Percentiles rank a stretch among this genome's conserved stretches.
phyloP scores from a whole-genome alignment of 2,329 filamentous ascomycete species.

The Calonectria leucothoes region DNA sequence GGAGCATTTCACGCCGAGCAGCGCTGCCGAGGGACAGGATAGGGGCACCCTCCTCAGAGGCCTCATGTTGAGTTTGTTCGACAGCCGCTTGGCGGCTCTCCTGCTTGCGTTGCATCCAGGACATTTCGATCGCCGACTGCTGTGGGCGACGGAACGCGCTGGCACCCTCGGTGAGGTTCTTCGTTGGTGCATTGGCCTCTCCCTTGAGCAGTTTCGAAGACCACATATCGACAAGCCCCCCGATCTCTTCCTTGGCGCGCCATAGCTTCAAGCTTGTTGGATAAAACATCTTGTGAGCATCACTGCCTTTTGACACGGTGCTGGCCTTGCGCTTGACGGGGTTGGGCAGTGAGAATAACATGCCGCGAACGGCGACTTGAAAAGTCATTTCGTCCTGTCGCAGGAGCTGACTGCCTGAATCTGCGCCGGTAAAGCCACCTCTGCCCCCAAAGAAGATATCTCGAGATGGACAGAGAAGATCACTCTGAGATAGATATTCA shows the following conservation, averaged over 20 bases:
- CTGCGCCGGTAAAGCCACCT: conserved; percentile 63
- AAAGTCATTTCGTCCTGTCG: conserved; percentile 96
- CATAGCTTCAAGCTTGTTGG: conserved; percentile 87
- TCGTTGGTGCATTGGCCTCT: conserved; percentile 53
- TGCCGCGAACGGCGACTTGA: conserved; percentile 86
- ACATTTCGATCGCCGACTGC: conserved; percentile 38
- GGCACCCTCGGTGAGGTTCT: conserved; percentile 58
- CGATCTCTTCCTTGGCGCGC: conserved; percentile 85
- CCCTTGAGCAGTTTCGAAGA: conserved; percentile 70
- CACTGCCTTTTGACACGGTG: conserved; percentile 58
- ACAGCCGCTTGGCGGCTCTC: conserved; percentile 33
- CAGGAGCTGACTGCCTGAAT: conserved; percentile 77
- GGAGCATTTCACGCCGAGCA: conserved; percentile 78
- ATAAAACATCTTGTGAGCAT: conserved; percentile 92
- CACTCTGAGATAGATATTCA: conserved; percentile 86
- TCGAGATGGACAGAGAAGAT: conserved; percentile 82
- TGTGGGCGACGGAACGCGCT: conserved; percentile 61
- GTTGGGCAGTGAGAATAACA: conserved; percentile 85
- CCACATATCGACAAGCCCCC: conserved; percentile 78
- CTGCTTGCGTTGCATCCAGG: conserved; percentile 51
- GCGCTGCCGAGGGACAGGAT: conserved; percentile 72
- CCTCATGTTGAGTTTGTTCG: conserved; percentile 29
- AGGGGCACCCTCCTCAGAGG: conserved; percentile 46
- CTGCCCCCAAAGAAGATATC: conserved; percentile 74
- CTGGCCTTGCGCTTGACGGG: conserved; percentile 80